Conservation (phyloP, 164 flowering plant species). For the Hamamelis virginiana region DNA sequence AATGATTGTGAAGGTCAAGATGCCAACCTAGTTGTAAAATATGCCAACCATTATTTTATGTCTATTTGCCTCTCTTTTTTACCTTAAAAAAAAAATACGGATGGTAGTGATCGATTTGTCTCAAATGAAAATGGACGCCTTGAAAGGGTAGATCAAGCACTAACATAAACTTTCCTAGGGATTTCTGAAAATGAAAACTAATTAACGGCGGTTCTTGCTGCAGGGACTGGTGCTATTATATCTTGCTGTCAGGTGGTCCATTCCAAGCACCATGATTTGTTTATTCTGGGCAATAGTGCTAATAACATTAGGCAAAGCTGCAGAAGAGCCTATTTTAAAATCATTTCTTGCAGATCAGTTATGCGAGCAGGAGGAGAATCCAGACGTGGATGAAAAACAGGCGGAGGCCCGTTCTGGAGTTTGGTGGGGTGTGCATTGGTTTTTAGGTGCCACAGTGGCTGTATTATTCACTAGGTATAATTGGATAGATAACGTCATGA, state of each 20-base stretch:
- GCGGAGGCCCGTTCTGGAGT: neutral
- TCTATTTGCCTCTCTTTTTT: no score
- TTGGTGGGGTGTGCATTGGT: slow-evolving; percentile 17
- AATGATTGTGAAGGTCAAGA: no score
- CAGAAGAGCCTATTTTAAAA: slow-evolving; percentile 9
- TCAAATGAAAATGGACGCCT: no score
- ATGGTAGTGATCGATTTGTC: no score
- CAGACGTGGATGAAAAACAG: neutral
- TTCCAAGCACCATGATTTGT: neutral
- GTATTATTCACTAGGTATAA: neutral
- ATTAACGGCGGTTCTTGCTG: neutral
- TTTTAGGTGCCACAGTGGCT: neutral
- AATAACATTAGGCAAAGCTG: slow-evolving; percentile 23
- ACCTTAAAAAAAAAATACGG: no score
- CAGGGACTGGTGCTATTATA: neutral
- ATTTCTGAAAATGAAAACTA: no score
- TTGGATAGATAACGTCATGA: neutral
- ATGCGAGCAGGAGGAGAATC: neutral
- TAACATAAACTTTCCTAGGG: no score
- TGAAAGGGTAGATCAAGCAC: no score
- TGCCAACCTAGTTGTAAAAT: no score
- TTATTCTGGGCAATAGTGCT: slow-evolving; percentile 16
- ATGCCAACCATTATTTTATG: no score
- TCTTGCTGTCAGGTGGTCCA: neutral
- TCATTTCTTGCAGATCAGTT: slow-evolving; percentile 20